Base-by-base conservation (phyloP, 2,329 filamentous ascomycete species). In the Sarocladium oryzae region DNA sequence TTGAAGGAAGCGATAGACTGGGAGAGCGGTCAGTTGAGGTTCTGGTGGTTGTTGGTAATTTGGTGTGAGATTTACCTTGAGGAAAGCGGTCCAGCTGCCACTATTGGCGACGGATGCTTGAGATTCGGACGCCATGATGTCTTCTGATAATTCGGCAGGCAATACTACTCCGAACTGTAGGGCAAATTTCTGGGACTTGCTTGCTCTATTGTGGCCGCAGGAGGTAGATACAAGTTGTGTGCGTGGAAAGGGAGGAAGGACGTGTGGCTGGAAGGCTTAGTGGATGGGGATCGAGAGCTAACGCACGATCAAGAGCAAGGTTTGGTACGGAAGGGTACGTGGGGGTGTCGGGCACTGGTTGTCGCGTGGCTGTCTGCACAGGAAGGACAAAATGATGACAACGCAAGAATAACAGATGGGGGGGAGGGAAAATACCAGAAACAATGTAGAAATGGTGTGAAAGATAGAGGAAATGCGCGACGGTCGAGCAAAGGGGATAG, bases 1-100 rank as follows among this genome's bases (percentile, higher is more conserved):
- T 86, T 88, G 74, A 91, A 92, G 3, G 85, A 88, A 50, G 86
- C 84, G 63, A 91, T 87, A 45, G 86, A 89, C 78, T 81, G 56
- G 61, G 49, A 52, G 32, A 18, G 5, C 7, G 6, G 46, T 49
- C 32, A 49, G 46, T 49, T 37, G 32, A 28, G 6, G 32, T 13
- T 20, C 26, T 26, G 33, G 28, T 30, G 7, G 28, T n/a, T n/a
- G n/a, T n/a, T n/a, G n/a, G n/a, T n/a, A n/a, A n/a, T n/a, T n/a
- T n/a, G n/a, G n/a, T n/a, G 7, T 4, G 23, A 36, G 23, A 20
- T 45, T 21, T 55, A 73, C 71, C 68, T 73, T 73, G 50, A 74
- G 60, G 56, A 74, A 73, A 21, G 71, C 61, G n/a, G 73, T 63
- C 76, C 76, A 79, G 63, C 73, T 76, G 55, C 73, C 68, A 60